Conservation (phyloP, 169 alveolate genomes). For the Babesia ovis region DNA sequence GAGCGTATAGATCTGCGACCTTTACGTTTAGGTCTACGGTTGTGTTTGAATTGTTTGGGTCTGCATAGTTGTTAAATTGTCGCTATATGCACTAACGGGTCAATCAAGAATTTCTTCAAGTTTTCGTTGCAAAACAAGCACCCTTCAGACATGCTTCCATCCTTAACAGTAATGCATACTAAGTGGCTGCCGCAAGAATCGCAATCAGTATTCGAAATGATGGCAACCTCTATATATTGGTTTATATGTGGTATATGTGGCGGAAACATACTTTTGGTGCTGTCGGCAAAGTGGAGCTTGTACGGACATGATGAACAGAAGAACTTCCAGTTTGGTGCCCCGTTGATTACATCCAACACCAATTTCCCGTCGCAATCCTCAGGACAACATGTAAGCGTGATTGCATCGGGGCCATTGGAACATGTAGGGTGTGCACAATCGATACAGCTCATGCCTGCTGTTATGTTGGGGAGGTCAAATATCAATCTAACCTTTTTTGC, state of each 20-base stretch:
- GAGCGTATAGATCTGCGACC: conserved; percentile 8
- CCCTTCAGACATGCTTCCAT: conserved; percentile 16
- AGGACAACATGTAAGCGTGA: conserved; percentile 41
- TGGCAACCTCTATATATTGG: not conserved
- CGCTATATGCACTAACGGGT: conserved; percentile 2
- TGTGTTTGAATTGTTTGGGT: conserved; percentile 15
- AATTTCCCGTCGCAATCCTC: conserved; percentile 42
- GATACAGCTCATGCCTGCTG: conserved; percentile 53
- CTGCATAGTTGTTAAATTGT: not conserved
- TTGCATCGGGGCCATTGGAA: conserved; percentile 35
- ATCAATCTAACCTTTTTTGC: conserved; percentile 7
- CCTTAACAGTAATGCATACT: not conserved
- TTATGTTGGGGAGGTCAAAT: not conserved
- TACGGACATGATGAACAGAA: conserved; percentile 20
- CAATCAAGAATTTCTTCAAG: conserved; percentile 12
- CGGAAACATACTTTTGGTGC: not conserved
- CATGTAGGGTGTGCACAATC: conserved; percentile 71
- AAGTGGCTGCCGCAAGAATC: conserved; percentile 34
- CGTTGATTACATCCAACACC: conserved; percentile 34
- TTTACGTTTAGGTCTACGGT: not conserved
- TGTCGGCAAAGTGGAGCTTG: not conserved
- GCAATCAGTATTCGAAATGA: not conserved
- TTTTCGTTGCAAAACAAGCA: conserved; percentile 24
- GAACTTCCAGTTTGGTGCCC: conserved; percentile 8
- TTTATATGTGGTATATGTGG: not conserved